Conservation (phyloP, 179 eudicot species). For the Nepenthes alata region DNA sequence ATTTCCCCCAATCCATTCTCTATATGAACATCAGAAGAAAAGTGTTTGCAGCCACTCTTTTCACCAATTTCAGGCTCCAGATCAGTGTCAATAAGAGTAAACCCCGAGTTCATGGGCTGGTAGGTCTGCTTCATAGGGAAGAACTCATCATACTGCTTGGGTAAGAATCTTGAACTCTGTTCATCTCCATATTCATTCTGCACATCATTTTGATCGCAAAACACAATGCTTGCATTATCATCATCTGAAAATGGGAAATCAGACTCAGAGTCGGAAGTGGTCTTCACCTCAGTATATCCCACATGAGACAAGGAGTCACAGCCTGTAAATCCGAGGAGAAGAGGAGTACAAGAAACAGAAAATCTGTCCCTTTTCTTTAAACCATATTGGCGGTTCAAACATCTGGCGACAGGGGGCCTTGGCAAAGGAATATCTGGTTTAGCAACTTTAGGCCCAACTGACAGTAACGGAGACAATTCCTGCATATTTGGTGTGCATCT, state of each 20-base stretch:
- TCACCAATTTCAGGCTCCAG: constrained; percentile 21
- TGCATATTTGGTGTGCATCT: constrained; percentile 44
- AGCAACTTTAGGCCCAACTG: constrained; percentile 23
- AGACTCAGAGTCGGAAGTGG: constrained; percentile 57
- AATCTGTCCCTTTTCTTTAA: constrained; percentile 42
- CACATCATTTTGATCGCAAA: constrained; percentile 12
- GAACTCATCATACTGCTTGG: constrained; percentile 15
- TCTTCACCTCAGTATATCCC: constrained; percentile 52
- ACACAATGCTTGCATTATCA: constrained; percentile 31
- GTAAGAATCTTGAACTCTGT: constrained; percentile 8
- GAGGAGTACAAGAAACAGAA: constrained; percentile 23
- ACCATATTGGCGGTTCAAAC: constrained; percentile 47
- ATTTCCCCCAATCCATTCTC: constrained; percentile 21
- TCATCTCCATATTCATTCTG: constrained; percentile 9
- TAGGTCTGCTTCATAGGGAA: constrained; percentile 13
- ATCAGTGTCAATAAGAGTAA: constrained; percentile 17
- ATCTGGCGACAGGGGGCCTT: constrained; percentile 39
- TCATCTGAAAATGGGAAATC: constrained; percentile 57
- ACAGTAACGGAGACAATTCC: constrained; percentile 29
- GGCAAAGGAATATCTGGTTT: constrained; percentile 63
- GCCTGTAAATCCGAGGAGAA: constrained; percentile 17
- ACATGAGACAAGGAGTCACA: constrained; percentile 36
- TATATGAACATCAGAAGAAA: constrained; percentile 8
- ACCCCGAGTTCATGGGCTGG: constrained; percentile 9
- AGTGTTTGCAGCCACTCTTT: constrained; percentile 12